Base-by-base conservation (phyloP, 78 protist species). In the Acrasis kona region DNA sequence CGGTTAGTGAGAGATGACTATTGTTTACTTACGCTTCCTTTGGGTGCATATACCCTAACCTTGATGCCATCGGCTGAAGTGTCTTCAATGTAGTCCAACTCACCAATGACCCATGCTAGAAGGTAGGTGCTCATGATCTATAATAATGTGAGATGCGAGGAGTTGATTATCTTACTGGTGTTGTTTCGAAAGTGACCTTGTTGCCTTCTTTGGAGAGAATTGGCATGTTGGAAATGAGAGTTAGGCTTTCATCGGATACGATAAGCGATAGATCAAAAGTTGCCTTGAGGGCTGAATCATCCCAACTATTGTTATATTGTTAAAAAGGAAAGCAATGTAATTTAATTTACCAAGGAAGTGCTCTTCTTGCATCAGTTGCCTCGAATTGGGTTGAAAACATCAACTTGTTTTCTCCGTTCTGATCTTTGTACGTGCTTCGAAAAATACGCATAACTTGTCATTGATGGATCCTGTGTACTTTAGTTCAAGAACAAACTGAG, bases 261-360 rank as follows among this genome's bases (percentile, higher is more conserved):
- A 89, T 78, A 6, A 72, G 27, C 9, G 34, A 32, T 27, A 83
- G 39, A 68, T 77, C 71, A 74, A 89, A 89, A 1, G 65, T 75
- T 29, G 96, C 92, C 82, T 93, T 93, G 40, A 81, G 65, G 12
- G 84, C 83, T 19, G 92, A 90, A 40, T 89, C 92, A 66, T 90
- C 95, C 61, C 57, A 90, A 42, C n/a, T n/a, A n/a, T n/a, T n/a
- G n/a, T n/a, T n/a, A n/a, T n/a, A n/a, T n/a, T n/a, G n/a, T n/a
- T n/a, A n/a, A n/a, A n/a, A n/a, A n/a, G n/a, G n/a, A n/a, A n/a
- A n/a, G n/a, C n/a, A n/a, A n/a, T n/a, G n/a, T n/a, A n/a, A n/a
- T n/a, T n/a, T n/a, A n/a, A n/a, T n/a, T n/a, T n/a, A n/a, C n/a
- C 93, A 88, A 5, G 93, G 91, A 73, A 90, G 88, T 2, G 92